phyloP scores from a whole-genome alignment of 1,284 basidiomycete species.

The Violaceomyces palustris region DNA sequence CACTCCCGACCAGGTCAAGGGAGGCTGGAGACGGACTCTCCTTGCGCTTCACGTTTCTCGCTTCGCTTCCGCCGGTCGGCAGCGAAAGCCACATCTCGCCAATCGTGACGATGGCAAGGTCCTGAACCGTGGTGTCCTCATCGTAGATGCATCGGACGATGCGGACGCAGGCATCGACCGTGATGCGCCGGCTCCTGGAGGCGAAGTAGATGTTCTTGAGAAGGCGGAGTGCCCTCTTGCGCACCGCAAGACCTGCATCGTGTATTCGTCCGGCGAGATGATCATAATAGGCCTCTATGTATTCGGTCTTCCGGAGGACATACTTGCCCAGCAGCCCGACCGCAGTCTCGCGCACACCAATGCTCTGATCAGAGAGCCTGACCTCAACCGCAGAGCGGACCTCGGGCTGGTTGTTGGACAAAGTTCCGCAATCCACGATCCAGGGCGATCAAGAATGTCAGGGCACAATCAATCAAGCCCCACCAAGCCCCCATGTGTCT shows the following conservation, averaged over 20 bases:
- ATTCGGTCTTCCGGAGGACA: conserved; percentile 75
- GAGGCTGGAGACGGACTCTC: no score
- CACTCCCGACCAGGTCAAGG: no score
- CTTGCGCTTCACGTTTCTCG: no score
- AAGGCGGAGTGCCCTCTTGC: conserved; percentile 90
- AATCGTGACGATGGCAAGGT: conserved; percentile 78
- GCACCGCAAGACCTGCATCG: conserved; percentile 86
- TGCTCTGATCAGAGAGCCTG: conserved; percentile 80
- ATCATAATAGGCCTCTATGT: conserved; percentile 77
- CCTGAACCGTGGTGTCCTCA: conserved; percentile 82
- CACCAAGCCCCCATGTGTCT: no score
- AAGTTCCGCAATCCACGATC: no score
- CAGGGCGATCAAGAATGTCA: no score
- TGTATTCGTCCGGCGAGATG: conserved; percentile 79
- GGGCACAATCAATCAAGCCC: no score
- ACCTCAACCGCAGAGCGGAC: conserved; percentile 65
- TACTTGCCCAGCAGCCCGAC: conserved; percentile 94
- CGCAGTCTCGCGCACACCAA: conserved; percentile 89
- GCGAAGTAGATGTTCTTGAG: conserved; percentile 74
- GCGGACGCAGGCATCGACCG: conserved; percentile 73
- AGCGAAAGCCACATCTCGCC: conserved; percentile 85
- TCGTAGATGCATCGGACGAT: conserved; percentile 81
- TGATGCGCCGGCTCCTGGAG: conserved; percentile 61
- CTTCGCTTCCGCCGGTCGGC: no score
- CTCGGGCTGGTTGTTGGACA: conserved; percentile 6